phyloP scores from a whole-genome alignment of 495 filamentous ascomycete genomes.

The Daldinia loculata region DNA sequence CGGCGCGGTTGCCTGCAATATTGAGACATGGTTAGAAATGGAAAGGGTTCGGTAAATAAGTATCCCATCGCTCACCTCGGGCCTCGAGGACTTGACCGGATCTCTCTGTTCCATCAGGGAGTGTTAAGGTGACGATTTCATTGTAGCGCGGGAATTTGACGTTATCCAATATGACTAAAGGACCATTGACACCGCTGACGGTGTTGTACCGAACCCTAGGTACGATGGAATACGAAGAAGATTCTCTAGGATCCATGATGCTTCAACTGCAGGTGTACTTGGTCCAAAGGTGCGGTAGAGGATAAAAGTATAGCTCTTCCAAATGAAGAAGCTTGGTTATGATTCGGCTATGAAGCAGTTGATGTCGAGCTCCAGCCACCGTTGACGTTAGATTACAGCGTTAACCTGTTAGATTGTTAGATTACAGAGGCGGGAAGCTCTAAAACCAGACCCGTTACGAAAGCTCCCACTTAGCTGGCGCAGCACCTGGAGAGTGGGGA shows the following conservation, averaged over 20 bases:
- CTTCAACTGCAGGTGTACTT: constrained; percentile 21
- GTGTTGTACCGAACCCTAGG: constrained; percentile 97
- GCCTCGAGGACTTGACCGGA: constrained; percentile 97
- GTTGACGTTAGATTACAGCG: constrained; percentile 38
- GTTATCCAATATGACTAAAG: constrained; percentile 96
- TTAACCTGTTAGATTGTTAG: not conserved
- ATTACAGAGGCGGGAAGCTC: constrained; percentile 23
- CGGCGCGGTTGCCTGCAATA: constrained; percentile 79
- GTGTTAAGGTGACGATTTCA: constrained; percentile 95
- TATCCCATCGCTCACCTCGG: constrained; percentile 66
- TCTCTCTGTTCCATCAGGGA: constrained; percentile 93
- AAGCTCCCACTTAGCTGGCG: constrained; percentile 36
- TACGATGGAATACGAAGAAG: constrained; percentile 72
- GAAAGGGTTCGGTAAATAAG: not conserved
- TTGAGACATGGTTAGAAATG: constrained; percentile 36
- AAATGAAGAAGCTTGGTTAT: constrained; percentile 24
- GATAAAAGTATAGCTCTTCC: constrained; percentile 16
- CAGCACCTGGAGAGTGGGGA: constrained; percentile 26
- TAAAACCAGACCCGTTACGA: constrained; percentile 28
- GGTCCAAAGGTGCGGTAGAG: constrained; percentile 18
- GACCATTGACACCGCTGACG: constrained; percentile 96
- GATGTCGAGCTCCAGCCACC: constrained; percentile 41
- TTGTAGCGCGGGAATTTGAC: constrained; percentile 98
- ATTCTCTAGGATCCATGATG: constrained; percentile 85
- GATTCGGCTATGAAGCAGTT: constrained; percentile 28